These are phyloP conservation scores for Mariannaea sp. DNA, from an alignment of 2,329 filamentous ascomycete genomes.

Conservation along the genomic window DNA sequence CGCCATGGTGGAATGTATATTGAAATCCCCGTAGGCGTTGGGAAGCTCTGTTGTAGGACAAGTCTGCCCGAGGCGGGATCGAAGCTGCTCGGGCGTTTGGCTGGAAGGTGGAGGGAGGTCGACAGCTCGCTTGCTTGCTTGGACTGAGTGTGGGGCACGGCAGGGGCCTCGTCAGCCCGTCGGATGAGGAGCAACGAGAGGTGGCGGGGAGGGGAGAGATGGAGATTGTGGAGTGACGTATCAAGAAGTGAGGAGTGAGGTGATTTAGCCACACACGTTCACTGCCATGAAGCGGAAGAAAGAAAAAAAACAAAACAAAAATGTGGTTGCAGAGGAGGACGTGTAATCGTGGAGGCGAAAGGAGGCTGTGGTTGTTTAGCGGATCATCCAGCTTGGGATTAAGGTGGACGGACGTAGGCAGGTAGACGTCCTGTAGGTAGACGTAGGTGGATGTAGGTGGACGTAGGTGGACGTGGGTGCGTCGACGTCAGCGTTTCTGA, in stretches of 20 bases:
- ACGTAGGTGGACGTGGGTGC: no score
- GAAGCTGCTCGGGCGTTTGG: constrained; percentile 33
- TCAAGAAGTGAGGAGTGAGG: constrained; percentile 18
- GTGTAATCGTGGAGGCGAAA: constrained; percentile 27
- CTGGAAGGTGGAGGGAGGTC: constrained; percentile 28
- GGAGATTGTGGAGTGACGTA: constrained; percentile 26
- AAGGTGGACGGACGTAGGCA: no score
- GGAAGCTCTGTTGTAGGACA: constrained; percentile 37
- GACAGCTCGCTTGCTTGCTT: constrained; percentile 37
- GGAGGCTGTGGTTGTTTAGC: constrained; percentile 41
- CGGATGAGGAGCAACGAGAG: constrained; percentile 29
- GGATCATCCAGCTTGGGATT: constrained; percentile 41
- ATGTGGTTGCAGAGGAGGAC: constrained; percentile 29
- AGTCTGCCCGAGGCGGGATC: constrained; percentile 39
- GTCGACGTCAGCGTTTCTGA: constrained; percentile 55
- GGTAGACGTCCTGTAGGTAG: no score
- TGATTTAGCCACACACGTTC: constrained; percentile 19
- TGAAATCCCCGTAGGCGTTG: constrained; percentile 18
- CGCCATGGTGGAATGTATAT: constrained; percentile 62
- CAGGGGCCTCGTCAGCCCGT: constrained; percentile 41
- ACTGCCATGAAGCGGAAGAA: constrained; percentile 17
- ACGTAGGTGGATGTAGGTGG: no score
- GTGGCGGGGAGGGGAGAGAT: constrained; percentile 28
- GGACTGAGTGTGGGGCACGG: constrained; percentile 37
- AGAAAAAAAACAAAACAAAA: constrained; percentile 5